Base-by-base conservation (phyloP, 75 land plant genomes). In the Adiantum capillusveneris region DNA sequence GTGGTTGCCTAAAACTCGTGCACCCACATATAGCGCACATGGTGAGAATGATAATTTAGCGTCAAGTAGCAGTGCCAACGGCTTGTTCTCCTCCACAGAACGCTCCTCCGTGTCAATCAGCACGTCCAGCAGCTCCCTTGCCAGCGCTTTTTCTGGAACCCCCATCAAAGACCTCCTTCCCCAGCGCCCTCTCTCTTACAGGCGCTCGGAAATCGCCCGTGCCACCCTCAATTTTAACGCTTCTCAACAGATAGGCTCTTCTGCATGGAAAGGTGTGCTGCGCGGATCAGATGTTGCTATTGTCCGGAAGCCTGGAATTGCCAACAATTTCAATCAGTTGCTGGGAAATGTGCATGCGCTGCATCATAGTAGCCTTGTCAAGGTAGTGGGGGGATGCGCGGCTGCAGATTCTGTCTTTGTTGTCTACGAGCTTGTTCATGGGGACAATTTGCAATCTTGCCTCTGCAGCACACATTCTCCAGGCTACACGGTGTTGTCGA, bases 361-460 rank as follows among this genome's bases (percentile, higher is more conserved):
- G 46, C 84, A 87, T 55, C 91, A 87, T 30, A 26, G 51, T 34
- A 71, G 67, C 53, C 11, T 87, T 30, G 52, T 74, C 48, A 66
- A 62, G 57, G 74, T 81, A 27, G 57, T 71, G 51, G 91, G 91
- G 9, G 84, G 74, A 16, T 75, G 73, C 31, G n/a, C 58, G 19
- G 72, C 73, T 19, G 72, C 72, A 20, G 73, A 66, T 27, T 60
- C 52, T 43, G 42, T 83, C 25, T 81, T 78, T 58, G 62, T 84
- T 14, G 78, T 75, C 24, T 84, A 87, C 53, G 91, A 87, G 26
- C 70, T 57, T 59, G 72, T 69, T 25, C 18, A 39, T 6, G 92
- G 88, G n/a, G 72, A 70, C 14, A 70, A 44, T 44, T 80, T 87
- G 30, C 43, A 66, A 2, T 71, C 73, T 13, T 75, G 81, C 48